Evolutionary conservation across 1,284 basidiomycete species (phyloP), one percentile per base, ranked within the genome.

Genomic region (Cystobasidium slooffiae): DNA sequence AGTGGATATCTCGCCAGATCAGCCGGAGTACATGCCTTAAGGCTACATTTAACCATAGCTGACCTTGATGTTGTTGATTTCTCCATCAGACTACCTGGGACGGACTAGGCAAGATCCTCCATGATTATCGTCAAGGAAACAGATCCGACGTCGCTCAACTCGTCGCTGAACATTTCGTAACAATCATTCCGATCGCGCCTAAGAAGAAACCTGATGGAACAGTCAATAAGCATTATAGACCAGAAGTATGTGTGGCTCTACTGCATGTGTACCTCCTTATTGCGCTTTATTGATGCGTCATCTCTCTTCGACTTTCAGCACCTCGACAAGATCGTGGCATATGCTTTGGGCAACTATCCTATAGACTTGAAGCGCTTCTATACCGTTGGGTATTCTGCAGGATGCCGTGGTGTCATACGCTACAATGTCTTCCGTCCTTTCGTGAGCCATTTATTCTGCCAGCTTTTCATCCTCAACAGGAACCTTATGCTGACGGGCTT

Each of bases 111-210:
- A 65, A 51, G 39, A 62, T 73, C 10, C 46, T 73, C 4, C 41
- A 20, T 53, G 18, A 67, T 12, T 67, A 67, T 37, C n/a, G 51
- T 10, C 24, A 31, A 7, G 64, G 64, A 10, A 20, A 49, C n/a
- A 52, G 12, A 16, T n/a, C 46, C 31, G 46, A 67, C 24, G 64
- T 37, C 8, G 20, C 8, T 49, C 24, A 16, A 39, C 12, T 67
- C 6, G 64, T 47, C 6, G 22, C 64, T 52, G 51, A 47, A 16
- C 12, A 49, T 7, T 70, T 70, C 46, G 59, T 70, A 20, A 62
- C 58, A 1, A 70, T 70, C 58, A 70, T 62, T 49, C 68, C 68
- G 14, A 52, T 70, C 22, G 16, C 68, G 8, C 68, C 68, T 6
- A 22, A 52, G n/a, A 20, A 24, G 43, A 64, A 47, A 16, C 62